Base-by-base conservation (phyloP, 257 asterid genomes). In the Lycium ferocissimum region DNA sequence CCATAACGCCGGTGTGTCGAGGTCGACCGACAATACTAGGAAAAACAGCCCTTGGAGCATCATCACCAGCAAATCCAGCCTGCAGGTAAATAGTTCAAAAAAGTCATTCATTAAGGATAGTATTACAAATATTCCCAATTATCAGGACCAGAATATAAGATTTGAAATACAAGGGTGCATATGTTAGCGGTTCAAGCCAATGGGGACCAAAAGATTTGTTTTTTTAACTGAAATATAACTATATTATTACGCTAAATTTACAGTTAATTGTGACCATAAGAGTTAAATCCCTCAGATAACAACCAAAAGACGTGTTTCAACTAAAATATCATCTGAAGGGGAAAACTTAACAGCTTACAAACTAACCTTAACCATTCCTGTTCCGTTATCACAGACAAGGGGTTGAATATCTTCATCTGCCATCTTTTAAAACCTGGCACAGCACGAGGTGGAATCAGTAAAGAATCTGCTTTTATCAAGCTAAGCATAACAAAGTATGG, bases 61-160 rank as follows among this genome's bases (percentile, higher is more conserved):
- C 92, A 83, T 90, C 89, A 11, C 92, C 92, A 5, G 92, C 91
- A 83, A 88, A 90, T 80, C 92, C 92, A 73, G 91, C 92, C 92
- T 90, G 82, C 83, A 40, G 14, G 6, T 47, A 51, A 53, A 76
- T 26, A 14, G 47, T 8, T 14, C 14, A 51, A 76, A 53, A 22
- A 26, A 76, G 15, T n/a, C 22, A 76, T 53, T 14, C 51, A 53
- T 76, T 7, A 26, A 26, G 4, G 6, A 22, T 51, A 75, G 15
- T 53, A 51, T 0, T 26, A 7, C 49, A 54, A 51, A 7, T 53
- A 76, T 9, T 26, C 65, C 26, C 9, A 26, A 26, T 2, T 0
- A 76, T 76, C 26, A 51, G 9, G 8, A 76, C 26, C 26, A 76
- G 7, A 51, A 14, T 53, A 51, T 26, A 26, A 7, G 15, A 26